Percentiles rank a stretch among this genome's conserved stretches.
These are phyloP conservation scores for Vachellia collinsii DNA, from an alignment of 306 rosid genomes.

Conservation along the genomic window DNA sequence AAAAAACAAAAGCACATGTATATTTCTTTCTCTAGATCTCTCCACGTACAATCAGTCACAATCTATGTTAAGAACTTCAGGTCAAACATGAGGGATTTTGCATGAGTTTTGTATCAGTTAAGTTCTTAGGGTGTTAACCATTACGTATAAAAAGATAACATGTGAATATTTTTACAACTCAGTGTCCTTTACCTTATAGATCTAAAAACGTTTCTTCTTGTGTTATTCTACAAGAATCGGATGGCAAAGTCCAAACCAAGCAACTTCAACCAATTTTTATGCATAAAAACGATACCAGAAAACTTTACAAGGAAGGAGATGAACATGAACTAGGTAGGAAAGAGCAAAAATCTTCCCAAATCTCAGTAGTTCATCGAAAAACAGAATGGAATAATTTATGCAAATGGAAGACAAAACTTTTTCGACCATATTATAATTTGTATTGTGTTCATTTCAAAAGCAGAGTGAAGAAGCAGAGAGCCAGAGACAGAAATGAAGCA, in stretches of 20 bases:
- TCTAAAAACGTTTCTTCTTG: background rate
- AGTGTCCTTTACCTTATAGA: background rate
- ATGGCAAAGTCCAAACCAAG: background rate
- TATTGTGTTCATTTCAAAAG: background rate
- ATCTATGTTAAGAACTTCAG: background rate
- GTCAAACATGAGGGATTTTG: background rate
- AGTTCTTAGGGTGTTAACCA: background rate
- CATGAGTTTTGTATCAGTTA: background rate
- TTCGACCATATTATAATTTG: background rate
- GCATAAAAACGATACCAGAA: background rate
- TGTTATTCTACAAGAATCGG: background rate
- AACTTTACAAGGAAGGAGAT: background rate
- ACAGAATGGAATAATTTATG: background rate
- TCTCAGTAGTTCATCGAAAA: background rate
- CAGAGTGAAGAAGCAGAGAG: conserved; percentile 4
- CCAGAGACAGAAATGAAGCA: background rate
- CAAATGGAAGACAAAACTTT: background rate
- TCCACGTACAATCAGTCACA: background rate
- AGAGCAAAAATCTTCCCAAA: background rate
- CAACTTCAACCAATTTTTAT: background rate
- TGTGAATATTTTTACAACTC: background rate
- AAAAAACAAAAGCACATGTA: background rate
- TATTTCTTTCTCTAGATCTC: background rate
- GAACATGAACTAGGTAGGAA: background rate
- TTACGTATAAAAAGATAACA: background rate